These are phyloP conservation scores for Fusarium aywerte DNA, from an alignment of 2,329 filamentous ascomycete genomes.

Conservation along the genomic window DNA sequence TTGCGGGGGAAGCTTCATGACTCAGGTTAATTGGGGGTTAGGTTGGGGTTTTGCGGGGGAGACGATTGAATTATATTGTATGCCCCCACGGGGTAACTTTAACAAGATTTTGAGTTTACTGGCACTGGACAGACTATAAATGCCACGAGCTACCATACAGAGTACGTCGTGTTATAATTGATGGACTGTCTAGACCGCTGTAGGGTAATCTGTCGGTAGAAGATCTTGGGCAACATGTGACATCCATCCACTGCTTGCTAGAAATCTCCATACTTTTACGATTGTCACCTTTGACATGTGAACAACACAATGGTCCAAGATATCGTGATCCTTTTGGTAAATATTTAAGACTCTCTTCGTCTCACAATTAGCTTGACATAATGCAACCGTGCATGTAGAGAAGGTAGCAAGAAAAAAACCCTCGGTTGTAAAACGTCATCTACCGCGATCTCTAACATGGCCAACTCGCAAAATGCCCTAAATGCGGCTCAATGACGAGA, in stretches of 20 bases:
- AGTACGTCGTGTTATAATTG: too few relatives aligned
- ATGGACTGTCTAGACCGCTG: too few relatives aligned
- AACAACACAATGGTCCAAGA: too few relatives aligned
- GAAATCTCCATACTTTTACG: too few relatives aligned
- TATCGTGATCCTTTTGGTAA: not conserved
- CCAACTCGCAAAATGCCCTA: not conserved
- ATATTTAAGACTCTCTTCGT: not conserved
- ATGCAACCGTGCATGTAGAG: not conserved
- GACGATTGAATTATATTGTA: not conserved
- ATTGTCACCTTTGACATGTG: too few relatives aligned
- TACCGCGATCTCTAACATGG: not conserved
- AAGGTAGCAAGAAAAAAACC: not conserved
- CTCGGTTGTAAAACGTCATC: not conserved
- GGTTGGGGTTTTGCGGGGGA: constrained; percentile 25
- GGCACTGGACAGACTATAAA: too few relatives aligned
- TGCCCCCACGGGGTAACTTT: constrained; percentile 9
- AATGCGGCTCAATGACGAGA: not conserved
- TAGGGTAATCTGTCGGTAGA: too few relatives aligned
- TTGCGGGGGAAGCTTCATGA: not conserved
- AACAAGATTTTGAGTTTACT: not conserved
- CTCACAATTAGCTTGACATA: not conserved
- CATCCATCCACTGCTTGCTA: too few relatives aligned
- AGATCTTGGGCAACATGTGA: too few relatives aligned
- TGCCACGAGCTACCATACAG: too few relatives aligned
- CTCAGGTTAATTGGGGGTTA: not conserved